A percentile compares a stretch with the other conserved stretches of the same genome.
Evolutionary conservation across 768 basidiomycete genomes (phyloP).

Genomic region (Phaeotremella fagi): DNA sequence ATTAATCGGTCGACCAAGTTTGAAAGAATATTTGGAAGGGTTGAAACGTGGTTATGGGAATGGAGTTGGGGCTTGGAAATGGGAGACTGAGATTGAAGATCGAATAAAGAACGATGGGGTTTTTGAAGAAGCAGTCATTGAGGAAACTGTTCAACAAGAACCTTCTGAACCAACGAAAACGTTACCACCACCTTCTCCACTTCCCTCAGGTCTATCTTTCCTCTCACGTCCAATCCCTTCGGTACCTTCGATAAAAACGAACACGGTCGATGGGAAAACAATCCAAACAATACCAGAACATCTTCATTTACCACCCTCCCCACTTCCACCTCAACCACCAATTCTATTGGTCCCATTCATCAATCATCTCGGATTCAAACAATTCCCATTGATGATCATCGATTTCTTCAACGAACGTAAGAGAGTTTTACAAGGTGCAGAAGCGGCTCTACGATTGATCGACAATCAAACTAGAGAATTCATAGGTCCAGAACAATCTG

Average conservation of each 20-base stretch:
- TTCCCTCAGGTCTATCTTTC: slow-evolving; percentile 27
- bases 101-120: slow-evolving; percentile 50
- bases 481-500: slow-evolving; percentile 13
- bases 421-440: slow-evolving; percentile 72
- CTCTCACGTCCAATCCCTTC: slow-evolving; percentile 42
- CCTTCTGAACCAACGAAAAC: neutral
- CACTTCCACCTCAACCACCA: slow-evolving; percentile 70
- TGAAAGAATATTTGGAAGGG: slow-evolving; percentile 94
- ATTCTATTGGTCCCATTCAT: slow-evolving; percentile 53
- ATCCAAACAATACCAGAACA: slow-evolving; percentile 29
- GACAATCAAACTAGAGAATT: slow-evolving; percentile 62
- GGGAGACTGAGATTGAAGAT: slow-evolving; percentile 57
- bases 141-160: slow-evolving; percentile 19
- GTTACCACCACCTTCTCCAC: slow-evolving; percentile 28
- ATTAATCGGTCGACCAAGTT: slow-evolving; percentile 77
- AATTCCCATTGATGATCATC: slow-evolving; percentile 81
- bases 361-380: slow-evolving; percentile 66
- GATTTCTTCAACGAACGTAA: slow-evolving; percentile 85
- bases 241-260: slow-evolving; percentile 11
- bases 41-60: slow-evolving; percentile 78
- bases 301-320: slow-evolving; percentile 55
- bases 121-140: slow-evolving; percentile 56
- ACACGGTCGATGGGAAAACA: slow-evolving; percentile 4
- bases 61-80: slow-evolving; percentile 57
- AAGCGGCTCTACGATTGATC: slow-evolving; percentile 73